Base-by-base conservation (phyloP, 805 yeast species). In the Saturnispora silvae region DNA sequence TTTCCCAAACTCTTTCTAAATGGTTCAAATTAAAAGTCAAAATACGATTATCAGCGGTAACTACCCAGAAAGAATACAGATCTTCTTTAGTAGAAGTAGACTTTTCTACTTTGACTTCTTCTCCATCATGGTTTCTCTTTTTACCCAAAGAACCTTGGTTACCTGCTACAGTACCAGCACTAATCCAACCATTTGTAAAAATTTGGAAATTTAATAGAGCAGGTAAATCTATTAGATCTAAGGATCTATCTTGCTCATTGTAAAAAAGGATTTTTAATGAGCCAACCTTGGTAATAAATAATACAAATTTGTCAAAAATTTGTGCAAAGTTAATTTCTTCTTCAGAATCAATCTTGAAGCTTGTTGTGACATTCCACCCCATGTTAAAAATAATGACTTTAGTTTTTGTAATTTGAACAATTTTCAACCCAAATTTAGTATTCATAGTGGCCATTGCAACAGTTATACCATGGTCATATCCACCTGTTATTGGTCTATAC, bases 31-130 rank as follows among this genome's bases (percentile, higher is more conserved):
- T 68, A 53, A 81, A 81, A 11, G 73, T 70, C 34, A 82, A 70
- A 15, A 81, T 61, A 53, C 85, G 69, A 48, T 81, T 82, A 51
- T 79, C 87, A 40, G 85, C 87, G 2, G 87, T 80, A 5, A 79
- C 82, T 33, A 78, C 68, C 31, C 81, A 65, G 46, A 79, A 81
- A 62, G 65, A 48, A 50, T 63, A 56, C 48, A 63, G 31, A n/a
- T 38, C 38, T 2, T 41, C 23, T 29, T 45, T 40, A 26, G 50
- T 52, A 22, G 7, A 7, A 22, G 10, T 22, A 10, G 24, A 7
- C 24, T 8, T 22, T 34, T 44, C 32, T 45, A 45, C 44, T 45
- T 45, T 18, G n/a, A n/a, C n/a, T 5, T 45, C 28, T 31, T 46
- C 44, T 11, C 53, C 60, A 26, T 46, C 40, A 10, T 34, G 23